Evolutionary conservation across 2,329 filamentous ascomycete genomes (phyloP).

Genomic region (Hypoxylon sp.): DNA sequence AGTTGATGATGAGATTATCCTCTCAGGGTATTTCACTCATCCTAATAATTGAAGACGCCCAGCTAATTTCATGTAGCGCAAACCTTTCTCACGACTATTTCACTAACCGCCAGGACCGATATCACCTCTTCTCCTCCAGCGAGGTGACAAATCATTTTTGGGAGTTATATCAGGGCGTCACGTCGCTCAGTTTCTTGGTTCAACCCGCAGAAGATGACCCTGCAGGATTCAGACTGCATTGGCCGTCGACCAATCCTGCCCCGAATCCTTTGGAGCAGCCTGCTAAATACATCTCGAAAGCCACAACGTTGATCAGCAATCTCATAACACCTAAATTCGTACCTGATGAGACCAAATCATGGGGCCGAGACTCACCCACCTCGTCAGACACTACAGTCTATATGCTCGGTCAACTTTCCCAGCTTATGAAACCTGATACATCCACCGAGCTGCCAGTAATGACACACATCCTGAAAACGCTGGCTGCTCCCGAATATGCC

Average conservation of each 20-base stretch:
- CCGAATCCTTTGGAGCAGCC: constrained; percentile 82
- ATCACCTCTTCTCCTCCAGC: constrained; percentile 88
- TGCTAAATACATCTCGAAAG: constrained; percentile 76
- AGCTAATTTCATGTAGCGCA: constrained; percentile 64
- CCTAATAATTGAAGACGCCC: background rate
- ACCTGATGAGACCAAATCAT: constrained; percentile 47
- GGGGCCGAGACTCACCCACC: constrained; percentile 51
- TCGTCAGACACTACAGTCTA: constrained; percentile 80
- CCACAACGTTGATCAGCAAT: constrained; percentile 76
- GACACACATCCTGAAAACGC: constrained; percentile 78
- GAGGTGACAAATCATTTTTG: constrained; percentile 87
- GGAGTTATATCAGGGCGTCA: constrained; percentile 81
- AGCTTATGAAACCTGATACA: constrained; percentile 81
- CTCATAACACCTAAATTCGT: constrained; percentile 72
- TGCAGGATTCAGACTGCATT: constrained; percentile 74
- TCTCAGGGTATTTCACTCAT: constrained; percentile 78
- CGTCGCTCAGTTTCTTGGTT: constrained; percentile 85
- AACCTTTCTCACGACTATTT: constrained; percentile 97
- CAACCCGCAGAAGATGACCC: constrained; percentile 69
- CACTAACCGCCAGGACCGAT: constrained; percentile 93
- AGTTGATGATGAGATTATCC: constrained; percentile 93
- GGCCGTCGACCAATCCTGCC: constrained; percentile 81
- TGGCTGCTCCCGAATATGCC: constrained; percentile 74
- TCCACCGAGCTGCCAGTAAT: constrained; percentile 92
- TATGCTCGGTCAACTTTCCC: constrained; percentile 88